Percentiles rank a stretch among this genome's conserved stretches.
These are phyloP conservation scores for Rosa persica DNA, from an alignment of 306 rosid species.

Conservation along the genomic window DNA sequence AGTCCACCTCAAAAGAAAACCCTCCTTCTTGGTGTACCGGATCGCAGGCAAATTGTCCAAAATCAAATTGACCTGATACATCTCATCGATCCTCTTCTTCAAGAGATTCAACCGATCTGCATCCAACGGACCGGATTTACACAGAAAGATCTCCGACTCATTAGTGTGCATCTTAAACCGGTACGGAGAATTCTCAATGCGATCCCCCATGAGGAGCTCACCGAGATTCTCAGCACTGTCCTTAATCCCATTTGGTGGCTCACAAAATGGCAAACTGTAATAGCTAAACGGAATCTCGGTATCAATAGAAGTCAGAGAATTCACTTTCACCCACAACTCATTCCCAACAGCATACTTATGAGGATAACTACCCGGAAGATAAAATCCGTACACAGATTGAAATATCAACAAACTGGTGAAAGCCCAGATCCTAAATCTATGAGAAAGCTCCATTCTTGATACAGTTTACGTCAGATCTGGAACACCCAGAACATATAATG, in stretches of 20 bases:
- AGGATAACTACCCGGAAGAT: slow-evolving; percentile 93
- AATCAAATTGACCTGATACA: slow-evolving; percentile 87
- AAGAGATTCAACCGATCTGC: slow-evolving; percentile 67
- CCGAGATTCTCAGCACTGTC: slow-evolving; percentile 97
- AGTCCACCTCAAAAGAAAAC: slow-evolving; percentile 74
- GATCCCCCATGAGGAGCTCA: slow-evolving; percentile 97
- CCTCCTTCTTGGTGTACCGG: slow-evolving; percentile 80
- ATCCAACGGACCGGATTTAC: slow-evolving; percentile 52
- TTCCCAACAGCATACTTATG: slow-evolving; percentile 62
- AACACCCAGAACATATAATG: slow-evolving; percentile 38
- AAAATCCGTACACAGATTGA: slow-evolving; percentile 62
- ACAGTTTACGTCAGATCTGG: slow-evolving; percentile 66
- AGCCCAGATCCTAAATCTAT: slow-evolving; percentile 49
- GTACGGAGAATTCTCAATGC: slow-evolving; percentile 92
- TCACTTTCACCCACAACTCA: slow-evolving; percentile 69
- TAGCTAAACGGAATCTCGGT: slow-evolving; percentile 91
- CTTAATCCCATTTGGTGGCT: slow-evolving; percentile 73
- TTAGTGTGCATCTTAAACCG: slow-evolving; percentile 66
- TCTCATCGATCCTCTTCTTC: slow-evolving; percentile 87
- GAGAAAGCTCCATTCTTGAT: slow-evolving; percentile 52
- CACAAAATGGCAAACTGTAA: slow-evolving; percentile 86
- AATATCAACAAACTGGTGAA: slow-evolving; percentile 52
- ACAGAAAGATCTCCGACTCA: slow-evolving; percentile 71
- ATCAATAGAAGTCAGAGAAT: slow-evolving; percentile 87
- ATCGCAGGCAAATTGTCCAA: slow-evolving; percentile 79